Base-by-base conservation (phyloP, 1,139 yeast genomes). In the Protomyces gravidus region DNA sequence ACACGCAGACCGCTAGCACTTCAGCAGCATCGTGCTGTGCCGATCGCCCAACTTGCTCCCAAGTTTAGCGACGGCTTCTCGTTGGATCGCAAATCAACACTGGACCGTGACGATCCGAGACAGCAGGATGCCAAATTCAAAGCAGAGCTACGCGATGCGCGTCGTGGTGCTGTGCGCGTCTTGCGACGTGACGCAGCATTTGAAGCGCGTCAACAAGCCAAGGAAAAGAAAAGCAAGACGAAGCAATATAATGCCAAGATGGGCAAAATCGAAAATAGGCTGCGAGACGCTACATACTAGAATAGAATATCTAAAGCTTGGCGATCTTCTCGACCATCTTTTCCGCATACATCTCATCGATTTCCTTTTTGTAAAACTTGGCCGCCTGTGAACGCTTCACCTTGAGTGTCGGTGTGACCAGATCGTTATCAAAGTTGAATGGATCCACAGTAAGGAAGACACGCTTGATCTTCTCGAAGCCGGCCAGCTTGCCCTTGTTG, bases 61-160 rank as follows among this genome's bases (percentile, higher is more conserved):
- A 85, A 87, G 73, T 94, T 86, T 70, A 97, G 90, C 73, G 97
- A 89, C 69, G 89, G 89, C 76, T 94, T 85, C 80, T 90, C 89
- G 75, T 96, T 97, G 62, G 97, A 89, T 70, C 87, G 85, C 81
- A 89, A 87, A 74, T 86, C 95, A 13, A 87, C 89, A 72, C 42
- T 36, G 4, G 97, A 90, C 71, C 80, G 85, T 60, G 86, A 90
- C 71, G 78, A 83, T 66, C 84, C 85, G 63, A 81, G 95, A 72
- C 88, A 85, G 67, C 97, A 92, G 71, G 74, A 88, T 66, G 79
- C 79, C 71, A 92, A 92, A 78, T 80, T 92, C 76, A 83, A 81
- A 75, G 83, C 85, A 28, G 88, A 87, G 75, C 76, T 89, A 72
- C 92, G 92, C 82, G 87, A 90, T 74, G 98, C 92, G 73, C 83